phyloP scores from a whole-genome alignment of 1,284 basidiomycete genomes.

The Sanguinoderma infundibulare region DNA sequence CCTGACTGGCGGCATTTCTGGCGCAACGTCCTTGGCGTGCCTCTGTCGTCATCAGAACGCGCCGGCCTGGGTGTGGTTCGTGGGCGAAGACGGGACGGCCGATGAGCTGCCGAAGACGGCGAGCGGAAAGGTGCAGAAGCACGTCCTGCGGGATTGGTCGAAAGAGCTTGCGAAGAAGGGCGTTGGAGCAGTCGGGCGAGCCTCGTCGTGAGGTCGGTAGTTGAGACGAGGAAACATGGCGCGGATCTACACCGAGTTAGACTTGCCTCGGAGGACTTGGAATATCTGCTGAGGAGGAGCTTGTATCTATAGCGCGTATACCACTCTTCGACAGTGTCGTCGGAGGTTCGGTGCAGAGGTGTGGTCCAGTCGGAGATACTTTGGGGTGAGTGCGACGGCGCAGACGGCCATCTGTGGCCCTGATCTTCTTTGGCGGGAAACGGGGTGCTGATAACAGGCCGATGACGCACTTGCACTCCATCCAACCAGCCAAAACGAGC shows the following conservation, averaged over 20 bases:
- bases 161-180: conserved; percentile 47
- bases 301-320: neutral
- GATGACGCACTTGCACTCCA: conserved; percentile 11
- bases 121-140: conserved; percentile 89
- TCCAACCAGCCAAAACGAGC: neutral
- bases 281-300: neutral
- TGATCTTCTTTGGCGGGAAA: conserved; percentile 5
- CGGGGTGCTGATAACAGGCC: conserved; percentile 23
- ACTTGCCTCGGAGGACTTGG: neutral
- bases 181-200: conserved; percentile 29
- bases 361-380: neutral
- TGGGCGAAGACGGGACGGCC: conserved; percentile 64
- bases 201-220: conserved; percentile 20
- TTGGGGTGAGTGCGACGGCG: neutral
- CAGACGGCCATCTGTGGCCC: neutral
- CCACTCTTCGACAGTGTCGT: neutral
- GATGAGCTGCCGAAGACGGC: conserved; percentile 82
- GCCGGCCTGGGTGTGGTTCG: conserved; percentile 84
- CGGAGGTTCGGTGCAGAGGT: neutral
- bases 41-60: conserved; percentile 56
- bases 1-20: too few relatives aligned
- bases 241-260: neutral
- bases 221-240: neutral
- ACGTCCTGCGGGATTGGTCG: conserved; percentile 65
- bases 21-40: neutral